These are phyloP conservation scores for Blastobotrys arbuscula DNA, from an alignment of 1,139 yeast genomes.

Conservation along the genomic window DNA sequence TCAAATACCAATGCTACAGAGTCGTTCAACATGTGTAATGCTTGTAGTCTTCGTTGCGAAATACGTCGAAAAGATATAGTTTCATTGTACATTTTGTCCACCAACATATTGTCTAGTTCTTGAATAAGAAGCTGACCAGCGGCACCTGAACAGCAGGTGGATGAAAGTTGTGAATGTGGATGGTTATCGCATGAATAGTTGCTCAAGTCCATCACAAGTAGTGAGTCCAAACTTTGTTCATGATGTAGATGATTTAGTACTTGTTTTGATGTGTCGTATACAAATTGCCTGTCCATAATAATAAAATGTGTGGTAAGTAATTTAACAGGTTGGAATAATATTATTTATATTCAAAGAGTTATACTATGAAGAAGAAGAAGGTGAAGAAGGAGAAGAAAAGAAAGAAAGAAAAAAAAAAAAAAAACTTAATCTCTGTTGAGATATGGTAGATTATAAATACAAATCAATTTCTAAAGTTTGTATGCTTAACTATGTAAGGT, in stretches of 20 bases:
- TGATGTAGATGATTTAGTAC: not conserved
- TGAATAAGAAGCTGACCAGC: not conserved
- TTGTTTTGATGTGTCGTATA: not conserved
- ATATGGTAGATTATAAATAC: too few species aligned
- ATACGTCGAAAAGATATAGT: constrained; percentile 19
- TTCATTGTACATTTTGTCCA: constrained; percentile 1
- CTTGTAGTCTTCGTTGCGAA: constrained; percentile 22
- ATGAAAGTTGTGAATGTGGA: not conserved
- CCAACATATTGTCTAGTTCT: not conserved
- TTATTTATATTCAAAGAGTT: not conserved
- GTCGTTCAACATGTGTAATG: constrained; percentile 17
- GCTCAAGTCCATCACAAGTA: not conserved
- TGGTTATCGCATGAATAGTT: not conserved
- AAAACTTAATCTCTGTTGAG: too few species aligned
- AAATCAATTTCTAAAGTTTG: too few species aligned
- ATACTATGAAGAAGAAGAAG: not conserved
- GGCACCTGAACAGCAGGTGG: constrained; percentile 6
- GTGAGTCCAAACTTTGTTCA: not conserved
- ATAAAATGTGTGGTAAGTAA: not conserved
- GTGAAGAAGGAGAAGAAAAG: not conserved
- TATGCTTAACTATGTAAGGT: too few species aligned
- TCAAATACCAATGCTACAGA: constrained; percentile 27
- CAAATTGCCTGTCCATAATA: not conserved
- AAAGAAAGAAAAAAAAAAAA: too few species aligned
- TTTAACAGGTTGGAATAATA: not conserved